Base-by-base conservation (phyloP, 2,329 filamentous ascomycete species). In the Phialophora macrospora region DNA sequence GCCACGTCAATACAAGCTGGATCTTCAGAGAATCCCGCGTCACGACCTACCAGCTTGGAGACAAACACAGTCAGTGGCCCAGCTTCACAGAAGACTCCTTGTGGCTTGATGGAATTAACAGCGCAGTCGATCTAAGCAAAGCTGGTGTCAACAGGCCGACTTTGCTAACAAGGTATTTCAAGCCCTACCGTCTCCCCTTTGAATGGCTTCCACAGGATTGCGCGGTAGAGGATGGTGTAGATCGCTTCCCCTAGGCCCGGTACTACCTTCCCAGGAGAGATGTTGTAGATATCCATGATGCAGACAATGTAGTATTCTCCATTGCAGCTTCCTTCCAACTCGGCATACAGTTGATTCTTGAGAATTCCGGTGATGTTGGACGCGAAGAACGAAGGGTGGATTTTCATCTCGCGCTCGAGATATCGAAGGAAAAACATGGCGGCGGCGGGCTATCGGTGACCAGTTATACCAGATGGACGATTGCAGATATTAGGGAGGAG, bases 401-500 rank as follows among this genome's bases (percentile, higher is more conserved):
- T 87, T 73, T 92, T 93, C 74, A 98, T 93, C 76, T 92, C 90
- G 77, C 94, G 93, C 81, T 97, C 93, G 80, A 98, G 90, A 77
- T 97, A 94, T 80, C 97, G 92, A 71, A 99, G 91, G 83, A 99
- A 99, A 80, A 98, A 99, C 95, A 99, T 99, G 26, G 32, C 66
- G 58, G 41, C 26, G 41, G 44, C 14, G 32, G 17, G 52, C 12
- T 22, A 9, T 60, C 38, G 59, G 8, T 46, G 46, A 28, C n/a
- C 32, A 8, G 55, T 44, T 24, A 46, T 4, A 28, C 52, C 22
- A 20, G 52, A 28, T 34, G 24, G 4, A 52, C 9, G 14, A 14
- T 52, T 14, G 60, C 48, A 44, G 38, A 34, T 28, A 44, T 8
- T 20, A 63, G 60, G 44, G 22, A 28, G 22, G 17, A 41, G 46